Percentiles rank a stretch among this genome's conserved stretches.
Evolutionary conservation across 1,139 yeast genomes (phyloP).

Genomic region (Chernovozyma aurita): DNA sequence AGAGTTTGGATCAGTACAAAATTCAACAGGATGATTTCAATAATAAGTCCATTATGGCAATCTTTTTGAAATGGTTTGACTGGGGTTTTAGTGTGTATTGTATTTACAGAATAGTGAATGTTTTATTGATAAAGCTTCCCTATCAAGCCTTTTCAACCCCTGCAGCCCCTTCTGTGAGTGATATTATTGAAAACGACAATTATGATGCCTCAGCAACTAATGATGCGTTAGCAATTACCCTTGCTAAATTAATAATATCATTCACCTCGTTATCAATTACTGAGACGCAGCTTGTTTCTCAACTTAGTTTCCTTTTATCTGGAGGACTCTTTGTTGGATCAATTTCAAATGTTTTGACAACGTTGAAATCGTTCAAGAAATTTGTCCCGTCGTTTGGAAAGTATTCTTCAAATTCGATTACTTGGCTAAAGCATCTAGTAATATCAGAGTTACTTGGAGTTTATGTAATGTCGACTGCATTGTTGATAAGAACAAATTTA

Average conservation of each 20-base stretch:
- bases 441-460: slow-evolving; percentile 72
- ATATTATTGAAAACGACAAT: slow-evolving; percentile 12
- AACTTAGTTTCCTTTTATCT: slow-evolving; percentile 60
- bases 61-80: slow-evolving; percentile 13
- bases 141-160: slow-evolving; percentile 11
- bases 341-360: slow-evolving; percentile 55
- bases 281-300: slow-evolving; percentile 56
- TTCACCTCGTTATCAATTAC: slow-evolving; percentile 26
- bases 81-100: slow-evolving; percentile 55
- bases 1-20: slow-evolving; percentile 14
- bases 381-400: slow-evolving; percentile 26
- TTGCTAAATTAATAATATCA: slow-evolving; percentile 45
- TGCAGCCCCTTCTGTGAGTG: slow-evolving; percentile 10
- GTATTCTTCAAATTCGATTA: slow-evolving; percentile 22
- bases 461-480: slow-evolving; percentile 75
- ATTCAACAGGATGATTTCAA: slow-evolving; percentile 10
- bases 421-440: slow-evolving; percentile 44
- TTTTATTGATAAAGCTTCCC: slow-evolving; percentile 38
- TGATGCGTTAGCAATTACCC: slow-evolving; percentile 64
- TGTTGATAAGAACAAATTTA: slow-evolving; percentile 69
- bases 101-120: slow-evolving; percentile 54
- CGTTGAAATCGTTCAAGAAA: slow-evolving; percentile 40
- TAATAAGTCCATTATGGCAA: slow-evolving; percentile 3
- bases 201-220: slow-evolving; percentile 11
- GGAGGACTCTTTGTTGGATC: slow-evolving; percentile 66